Evolutionary conservation across 208 protist species (phyloP).

Genomic region (Crithidia sp.): DNA sequence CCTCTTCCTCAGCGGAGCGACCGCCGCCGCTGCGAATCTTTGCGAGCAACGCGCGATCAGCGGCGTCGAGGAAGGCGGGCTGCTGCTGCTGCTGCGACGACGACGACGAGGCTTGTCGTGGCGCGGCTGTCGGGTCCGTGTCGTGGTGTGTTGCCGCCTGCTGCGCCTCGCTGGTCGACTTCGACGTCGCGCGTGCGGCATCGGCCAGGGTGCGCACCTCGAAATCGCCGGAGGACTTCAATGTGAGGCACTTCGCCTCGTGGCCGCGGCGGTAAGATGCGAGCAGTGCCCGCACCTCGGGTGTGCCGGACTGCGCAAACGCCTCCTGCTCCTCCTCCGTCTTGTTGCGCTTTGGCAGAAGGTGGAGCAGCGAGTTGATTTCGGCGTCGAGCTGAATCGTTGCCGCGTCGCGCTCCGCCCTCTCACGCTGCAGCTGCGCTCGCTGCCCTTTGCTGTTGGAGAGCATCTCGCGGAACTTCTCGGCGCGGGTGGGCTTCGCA

Average conservation of each 20-base stretch:
- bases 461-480: conserved; percentile 76
- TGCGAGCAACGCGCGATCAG: conserved; percentile 33
- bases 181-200: background rate
- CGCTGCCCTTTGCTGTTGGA: conserved; percentile 66
- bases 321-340: conserved; percentile 62
- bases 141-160: background rate
- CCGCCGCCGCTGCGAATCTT: conserved; percentile 27
- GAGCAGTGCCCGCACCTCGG: conserved; percentile 67
- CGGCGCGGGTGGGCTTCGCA: conserved; percentile 49
- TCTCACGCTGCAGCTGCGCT: conserved; percentile 68
- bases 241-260: conserved; percentile 53
- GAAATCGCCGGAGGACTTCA: conserved; percentile 49
- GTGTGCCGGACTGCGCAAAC: conserved; percentile 58
- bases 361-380: conserved; percentile 70
- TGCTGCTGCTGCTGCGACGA: background rate
- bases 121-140: background rate
- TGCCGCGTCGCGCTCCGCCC: conserved; percentile 56
- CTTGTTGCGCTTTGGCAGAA: conserved; percentile 70
- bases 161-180: no score
- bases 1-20: conserved; percentile 18
- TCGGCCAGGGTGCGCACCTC: conserved; percentile 33
- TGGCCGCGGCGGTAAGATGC: conserved; percentile 44
- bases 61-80: conserved; percentile 26
- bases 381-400: conserved; percentile 70
- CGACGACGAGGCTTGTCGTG: conserved; percentile 5